These are phyloP conservation scores for Suillus placidus DNA, from an alignment of 768 basidiomycete species.

Conservation along the genomic window DNA sequence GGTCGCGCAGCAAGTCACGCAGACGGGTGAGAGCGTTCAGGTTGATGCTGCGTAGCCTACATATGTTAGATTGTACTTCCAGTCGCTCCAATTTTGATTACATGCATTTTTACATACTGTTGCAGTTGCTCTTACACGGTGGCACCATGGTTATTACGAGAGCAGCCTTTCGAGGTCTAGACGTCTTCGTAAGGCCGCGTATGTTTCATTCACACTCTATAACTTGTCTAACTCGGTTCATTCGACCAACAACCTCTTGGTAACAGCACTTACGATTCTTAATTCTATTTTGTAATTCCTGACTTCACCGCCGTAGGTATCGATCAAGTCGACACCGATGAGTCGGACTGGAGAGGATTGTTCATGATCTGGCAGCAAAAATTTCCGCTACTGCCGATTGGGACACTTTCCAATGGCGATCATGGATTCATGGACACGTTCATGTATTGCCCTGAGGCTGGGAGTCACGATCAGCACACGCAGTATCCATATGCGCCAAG, in stretches of 20 bases:
- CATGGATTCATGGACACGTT: background rate
- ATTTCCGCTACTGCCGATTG: too few species aligned
- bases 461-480: background rate
- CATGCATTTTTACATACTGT: background rate
- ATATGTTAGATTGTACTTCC: background rate
- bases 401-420: too few species aligned
- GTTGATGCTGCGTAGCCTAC: background rate
- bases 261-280: background rate
- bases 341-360: too few species aligned
- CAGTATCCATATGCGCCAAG: background rate
- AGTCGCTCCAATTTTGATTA: background rate
- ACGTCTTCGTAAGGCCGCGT: background rate
- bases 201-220: background rate
- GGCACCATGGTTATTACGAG: background rate
- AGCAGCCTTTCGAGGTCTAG: background rate
- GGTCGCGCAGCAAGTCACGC: constrained; percentile 21
- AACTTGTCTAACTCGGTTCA: background rate
- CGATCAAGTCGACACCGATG: too few species aligned
- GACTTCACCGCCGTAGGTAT: too few species aligned
- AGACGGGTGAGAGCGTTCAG: background rate
- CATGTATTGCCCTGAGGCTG: background rate
- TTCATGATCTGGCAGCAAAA: too few species aligned
- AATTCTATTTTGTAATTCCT: too few species aligned
- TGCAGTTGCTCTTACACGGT: background rate
- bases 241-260: background rate